phyloP scores from a whole-genome alignment of 2,329 filamentous ascomycete genomes.

The Calycina marina region DNA sequence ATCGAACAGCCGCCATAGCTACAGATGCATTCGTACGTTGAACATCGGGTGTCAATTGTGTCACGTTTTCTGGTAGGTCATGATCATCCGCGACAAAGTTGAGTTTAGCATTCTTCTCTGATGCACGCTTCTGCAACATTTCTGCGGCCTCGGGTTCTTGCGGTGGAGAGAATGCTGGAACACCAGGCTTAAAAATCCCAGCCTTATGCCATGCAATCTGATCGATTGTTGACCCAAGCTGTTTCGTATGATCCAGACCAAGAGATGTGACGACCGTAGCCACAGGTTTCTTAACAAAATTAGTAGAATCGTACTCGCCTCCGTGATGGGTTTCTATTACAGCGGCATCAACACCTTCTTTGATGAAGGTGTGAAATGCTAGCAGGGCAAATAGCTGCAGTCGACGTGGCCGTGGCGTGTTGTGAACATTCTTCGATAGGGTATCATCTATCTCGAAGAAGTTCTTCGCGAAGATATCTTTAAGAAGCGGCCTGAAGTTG shows the following conservation, averaged over 20 bases:
- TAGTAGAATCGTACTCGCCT: slow-evolving; percentile 53
- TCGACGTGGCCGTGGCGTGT: slow-evolving; percentile 37
- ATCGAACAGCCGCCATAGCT: slow-evolving; percentile 34
- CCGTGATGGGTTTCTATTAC: slow-evolving; percentile 53
- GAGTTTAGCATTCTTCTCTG: slow-evolving; percentile 30
- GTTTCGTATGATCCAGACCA: slow-evolving; percentile 49
- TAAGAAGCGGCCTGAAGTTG: slow-evolving; percentile 40
- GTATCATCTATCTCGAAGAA: slow-evolving; percentile 53
- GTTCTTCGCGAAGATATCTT: slow-evolving; percentile 44
- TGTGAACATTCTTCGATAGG: slow-evolving; percentile 23
- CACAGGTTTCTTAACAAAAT: slow-evolving; percentile 36
- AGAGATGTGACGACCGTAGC: slow-evolving; percentile 46
- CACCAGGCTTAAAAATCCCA: slow-evolving; percentile 49
- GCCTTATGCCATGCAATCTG: slow-evolving; percentile 61
- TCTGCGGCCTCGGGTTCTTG: slow-evolving; percentile 31
- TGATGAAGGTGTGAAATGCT: slow-evolving; percentile 48
- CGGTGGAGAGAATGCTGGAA: slow-evolving; percentile 41
- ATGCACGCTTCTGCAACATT: slow-evolving; percentile 35
- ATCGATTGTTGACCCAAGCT: slow-evolving; percentile 43
- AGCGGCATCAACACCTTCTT: slow-evolving; percentile 43
- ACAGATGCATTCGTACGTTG: slow-evolving; percentile 41
- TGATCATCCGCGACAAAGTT: slow-evolving; percentile 11
- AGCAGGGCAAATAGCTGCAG: slow-evolving; percentile 45
- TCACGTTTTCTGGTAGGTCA: slow-evolving; percentile 5
- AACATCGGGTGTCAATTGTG: slow-evolving; percentile 31